A percentile compares a stretch with the other conserved stretches of the same genome.
Evolutionary conservation across 495 filamentous ascomycete genomes (phyloP).

Genomic region (Sordaria brevicollis): DNA sequence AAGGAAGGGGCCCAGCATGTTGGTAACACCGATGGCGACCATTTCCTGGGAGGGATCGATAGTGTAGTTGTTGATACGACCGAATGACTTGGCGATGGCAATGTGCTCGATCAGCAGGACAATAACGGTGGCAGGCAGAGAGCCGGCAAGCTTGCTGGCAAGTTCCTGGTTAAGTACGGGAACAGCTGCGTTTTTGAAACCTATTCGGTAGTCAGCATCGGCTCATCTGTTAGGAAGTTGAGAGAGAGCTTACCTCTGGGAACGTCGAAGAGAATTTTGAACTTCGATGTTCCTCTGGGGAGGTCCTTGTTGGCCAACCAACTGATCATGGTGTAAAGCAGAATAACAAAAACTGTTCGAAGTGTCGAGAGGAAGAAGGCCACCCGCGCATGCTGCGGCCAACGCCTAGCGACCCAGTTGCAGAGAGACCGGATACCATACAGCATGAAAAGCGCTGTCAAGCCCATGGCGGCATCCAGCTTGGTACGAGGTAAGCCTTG

Average conservation of each 20-base stretch:
- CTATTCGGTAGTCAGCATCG: conserved; percentile 22
- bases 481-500: conserved; percentile 58
- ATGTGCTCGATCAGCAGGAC: conserved; percentile 94
- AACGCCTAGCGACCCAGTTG: conserved; percentile 55
- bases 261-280: conserved; percentile 64
- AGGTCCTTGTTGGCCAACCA: conserved; percentile 62
- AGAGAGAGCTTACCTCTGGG: conserved; percentile 50
- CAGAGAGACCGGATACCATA: conserved; percentile 70
- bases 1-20: conserved; percentile 87
- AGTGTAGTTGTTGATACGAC: conserved; percentile 94
- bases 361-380: conserved; percentile 88
- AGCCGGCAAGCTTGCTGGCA: conserved; percentile 16
- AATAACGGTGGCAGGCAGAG: conserved; percentile 52
- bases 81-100: conserved; percentile 97
- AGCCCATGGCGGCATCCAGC: conserved; percentile 80
- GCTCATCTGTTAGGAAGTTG: too few relatives aligned
- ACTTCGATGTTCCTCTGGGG: conserved; percentile 36
- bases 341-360: conserved; percentile 82
- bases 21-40: conserved; percentile 87
- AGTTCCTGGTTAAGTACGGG: conserved; percentile 48
- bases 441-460: conserved; percentile 72
- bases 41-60: conserved; percentile 96
- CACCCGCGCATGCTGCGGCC: conserved; percentile 57
- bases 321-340: conserved; percentile 89
- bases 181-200: conserved; percentile 74